Conservation (phyloP, 352 stramenopile species). For the Phytophthora ramorum region DNA sequence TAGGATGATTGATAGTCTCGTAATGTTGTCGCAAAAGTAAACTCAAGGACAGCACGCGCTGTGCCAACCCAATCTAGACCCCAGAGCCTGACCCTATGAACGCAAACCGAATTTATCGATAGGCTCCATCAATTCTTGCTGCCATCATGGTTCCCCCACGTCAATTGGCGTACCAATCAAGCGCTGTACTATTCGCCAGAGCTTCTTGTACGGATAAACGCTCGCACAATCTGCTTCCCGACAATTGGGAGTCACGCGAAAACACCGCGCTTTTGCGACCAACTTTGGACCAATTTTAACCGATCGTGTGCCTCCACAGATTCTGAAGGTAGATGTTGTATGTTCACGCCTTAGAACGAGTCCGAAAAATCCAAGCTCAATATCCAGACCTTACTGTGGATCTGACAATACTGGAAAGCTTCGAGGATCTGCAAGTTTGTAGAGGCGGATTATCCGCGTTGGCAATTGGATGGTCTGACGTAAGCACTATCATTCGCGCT, state of each 20-base stretch:
- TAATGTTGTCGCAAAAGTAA: constrained; percentile 3
- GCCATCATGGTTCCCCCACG: constrained; percentile 28
- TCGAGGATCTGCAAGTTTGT: constrained; percentile 15
- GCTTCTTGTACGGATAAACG: background rate
- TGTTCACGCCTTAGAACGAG: background rate
- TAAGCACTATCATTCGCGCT: constrained; percentile 19
- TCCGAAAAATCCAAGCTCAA: background rate
- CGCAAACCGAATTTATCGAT: constrained; percentile 31
- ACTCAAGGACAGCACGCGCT: background rate
- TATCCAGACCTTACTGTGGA: constrained; percentile 13
- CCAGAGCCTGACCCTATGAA: constrained; percentile 2
- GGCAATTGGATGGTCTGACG: constrained; percentile 8
- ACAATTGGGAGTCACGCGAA: background rate
- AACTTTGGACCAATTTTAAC: constrained; percentile 21
- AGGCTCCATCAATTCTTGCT: constrained; percentile 41
- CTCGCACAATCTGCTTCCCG: constrained; percentile 16
- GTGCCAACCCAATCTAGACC: background rate
- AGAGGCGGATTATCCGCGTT: background rate
- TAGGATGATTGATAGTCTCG: constrained; percentile 30
- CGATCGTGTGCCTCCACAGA: constrained; percentile 7
- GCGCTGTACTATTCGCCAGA: constrained; percentile 27
- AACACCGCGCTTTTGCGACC: constrained; percentile 11
- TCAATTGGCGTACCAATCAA: constrained; percentile 34
- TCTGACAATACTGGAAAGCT: constrained; percentile 13
- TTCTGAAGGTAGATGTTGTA: constrained; percentile 1